Percentiles rank a stretch among this genome's conserved stretches.
phyloP scores from a whole-genome alignment of 192 early-diverging fungal species.

The Obelidium mucronatum region DNA sequence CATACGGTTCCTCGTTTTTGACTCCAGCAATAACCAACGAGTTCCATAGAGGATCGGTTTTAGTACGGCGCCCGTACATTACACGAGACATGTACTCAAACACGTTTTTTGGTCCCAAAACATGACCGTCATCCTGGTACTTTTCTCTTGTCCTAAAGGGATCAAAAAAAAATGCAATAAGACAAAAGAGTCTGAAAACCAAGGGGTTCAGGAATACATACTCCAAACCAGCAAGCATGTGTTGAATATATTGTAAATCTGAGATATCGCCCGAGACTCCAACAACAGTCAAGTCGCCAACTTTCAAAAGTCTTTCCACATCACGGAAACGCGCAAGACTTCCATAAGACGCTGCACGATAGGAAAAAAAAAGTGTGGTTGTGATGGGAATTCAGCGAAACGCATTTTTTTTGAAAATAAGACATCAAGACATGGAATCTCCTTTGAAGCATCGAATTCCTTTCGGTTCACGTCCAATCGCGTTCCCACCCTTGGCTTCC shows the following conservation, averaged over 20 bases:
- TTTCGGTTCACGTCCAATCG: too few species aligned
- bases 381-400: too few species aligned
- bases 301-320: constrained; percentile 79
- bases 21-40: constrained; percentile 89
- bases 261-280: constrained; percentile 93
- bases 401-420: too few species aligned
- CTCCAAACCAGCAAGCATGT: constrained; percentile 63
- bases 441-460: too few species aligned
- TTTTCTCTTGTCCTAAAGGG: constrained; percentile 81
- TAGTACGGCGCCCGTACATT: constrained; percentile 90
- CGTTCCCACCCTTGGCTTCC: too few species aligned
- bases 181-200: constrained; percentile 2
- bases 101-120: constrained; percentile 82
- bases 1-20: constrained; percentile 74
- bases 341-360: constrained; percentile 84
- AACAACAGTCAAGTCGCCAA: constrained; percentile 86
- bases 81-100: constrained; percentile 89
- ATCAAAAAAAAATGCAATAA: constrained; percentile 1
- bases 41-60: constrained; percentile 97
- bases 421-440: too few species aligned
- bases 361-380: too few species aligned
- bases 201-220: too few species aligned
- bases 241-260: constrained; percentile 92
- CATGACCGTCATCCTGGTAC: constrained; percentile 89
- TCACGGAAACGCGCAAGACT: constrained; percentile 91